Percentiles rank a stretch among this genome's conserved stretches.
These are phyloP conservation scores for Purpureocillium lavendulum DNA, from an alignment of 2,329 filamentous ascomycete species.

Conservation along the genomic window DNA sequence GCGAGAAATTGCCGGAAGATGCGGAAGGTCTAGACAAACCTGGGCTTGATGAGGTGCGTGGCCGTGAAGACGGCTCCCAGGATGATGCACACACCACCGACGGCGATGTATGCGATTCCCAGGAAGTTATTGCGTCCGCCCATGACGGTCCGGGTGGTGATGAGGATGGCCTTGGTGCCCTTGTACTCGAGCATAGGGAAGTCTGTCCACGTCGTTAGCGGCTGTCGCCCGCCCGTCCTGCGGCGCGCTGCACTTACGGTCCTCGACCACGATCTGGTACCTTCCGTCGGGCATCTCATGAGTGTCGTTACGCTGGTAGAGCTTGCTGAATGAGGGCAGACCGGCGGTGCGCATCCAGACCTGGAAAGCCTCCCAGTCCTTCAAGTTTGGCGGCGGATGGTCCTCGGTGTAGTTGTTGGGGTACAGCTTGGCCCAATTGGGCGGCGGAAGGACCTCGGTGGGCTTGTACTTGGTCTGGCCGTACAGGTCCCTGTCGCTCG, in stretches of 20 bases:
- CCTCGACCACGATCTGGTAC: constrained; percentile 69
- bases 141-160: constrained; percentile 86
- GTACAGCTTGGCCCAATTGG: constrained; percentile 72
- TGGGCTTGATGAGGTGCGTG: constrained; percentile 84
- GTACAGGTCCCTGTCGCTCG: constrained; percentile 74
- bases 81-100: constrained; percentile 86
- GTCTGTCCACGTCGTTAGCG: constrained; percentile 39
- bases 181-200: constrained; percentile 73
- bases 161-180: constrained; percentile 82
- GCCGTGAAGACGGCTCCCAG: constrained; percentile 83
- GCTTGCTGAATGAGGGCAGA: constrained; percentile 87
- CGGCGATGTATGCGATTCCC: constrained; percentile 90
- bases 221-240: background rate
- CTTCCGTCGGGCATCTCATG: constrained; percentile 57
- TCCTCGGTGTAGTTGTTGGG: constrained; percentile 59
- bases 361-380: constrained; percentile 76
- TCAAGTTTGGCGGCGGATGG: constrained; percentile 61
- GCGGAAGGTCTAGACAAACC: constrained; percentile 42
- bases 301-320: constrained; percentile 75
- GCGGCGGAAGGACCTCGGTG: constrained; percentile 66
- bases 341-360: constrained; percentile 99
- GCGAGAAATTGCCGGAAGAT: constrained; percentile 3
- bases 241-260: constrained; percentile 52
- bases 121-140: constrained; percentile 93
- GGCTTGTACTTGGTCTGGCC: constrained; percentile 57